Percentiles rank a stretch among this genome's conserved stretches.
These are phyloP conservation scores for Amoebophrya sp. DNA, from an alignment of 169 alveolate species.

Conservation along the genomic window DNA sequence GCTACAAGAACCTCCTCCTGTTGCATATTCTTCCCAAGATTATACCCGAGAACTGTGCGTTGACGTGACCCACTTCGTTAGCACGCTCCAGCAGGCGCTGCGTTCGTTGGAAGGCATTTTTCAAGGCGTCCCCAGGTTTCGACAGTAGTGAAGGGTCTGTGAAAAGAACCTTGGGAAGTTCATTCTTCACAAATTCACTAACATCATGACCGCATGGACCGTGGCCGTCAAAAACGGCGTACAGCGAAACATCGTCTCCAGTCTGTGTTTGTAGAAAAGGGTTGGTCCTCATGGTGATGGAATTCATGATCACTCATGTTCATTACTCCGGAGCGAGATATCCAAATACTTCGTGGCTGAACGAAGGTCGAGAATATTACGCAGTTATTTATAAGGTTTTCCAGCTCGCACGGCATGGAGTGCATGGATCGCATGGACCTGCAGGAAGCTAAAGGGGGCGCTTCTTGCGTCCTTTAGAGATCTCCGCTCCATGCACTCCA, in stretches of 20 bases:
- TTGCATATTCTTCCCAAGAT: background rate
- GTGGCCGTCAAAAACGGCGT: conserved; percentile 75
- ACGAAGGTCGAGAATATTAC: too few species aligned
- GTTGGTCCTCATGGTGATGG: too few species aligned
- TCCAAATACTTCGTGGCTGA: too few species aligned
- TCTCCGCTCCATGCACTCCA: too few species aligned
- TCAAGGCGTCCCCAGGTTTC: background rate
- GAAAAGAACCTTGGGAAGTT: background rate
- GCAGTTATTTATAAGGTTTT: too few species aligned
- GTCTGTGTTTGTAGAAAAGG: background rate
- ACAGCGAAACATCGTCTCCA: conserved; percentile 33
- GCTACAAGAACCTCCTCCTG: background rate
- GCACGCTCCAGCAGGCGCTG: conserved; percentile 2
- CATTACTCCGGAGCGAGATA: too few species aligned
- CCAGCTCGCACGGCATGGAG: too few species aligned
- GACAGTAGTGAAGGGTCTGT: too few species aligned
- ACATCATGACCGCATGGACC: conserved; percentile 68
- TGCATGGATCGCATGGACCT: too few species aligned
- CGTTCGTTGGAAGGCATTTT: background rate
- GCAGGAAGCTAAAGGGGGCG: too few species aligned
- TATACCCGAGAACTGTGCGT: background rate
- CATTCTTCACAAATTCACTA: conserved; percentile 53
- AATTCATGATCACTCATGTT: too few species aligned
- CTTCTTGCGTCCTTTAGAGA: too few species aligned
- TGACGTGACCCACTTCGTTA: background rate